Evolutionary conservation across 805 yeast species (phyloP), one percentile per base, ranked within the genome.

Genomic region (Clavispora fructus): DNA sequence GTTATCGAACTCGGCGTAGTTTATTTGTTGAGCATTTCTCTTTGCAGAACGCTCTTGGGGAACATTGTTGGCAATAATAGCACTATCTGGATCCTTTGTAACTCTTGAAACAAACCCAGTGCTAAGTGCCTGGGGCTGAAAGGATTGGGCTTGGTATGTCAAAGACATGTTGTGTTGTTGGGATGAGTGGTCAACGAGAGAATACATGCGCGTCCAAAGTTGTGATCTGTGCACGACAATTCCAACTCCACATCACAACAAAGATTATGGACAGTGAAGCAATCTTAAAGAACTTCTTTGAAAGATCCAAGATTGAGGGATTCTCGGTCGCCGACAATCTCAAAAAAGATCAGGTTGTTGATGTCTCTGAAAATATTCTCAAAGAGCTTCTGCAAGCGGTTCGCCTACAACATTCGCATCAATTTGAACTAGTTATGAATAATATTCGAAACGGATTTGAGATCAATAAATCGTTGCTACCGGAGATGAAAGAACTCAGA

Each of bases 1-100:
- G 51, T 68, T 67, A 43, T 87, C 96, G 48, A 80, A 75, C 61
- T 89, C 97, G 0, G 96, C 94, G 59, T 90, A 90, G 61, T 86
- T 87, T 43, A 87, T 80, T 41, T 82, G 84, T 33, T 77, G 77
- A 10, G 87, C 82, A 37, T 74, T 68, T 55, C 96, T 73, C 62
- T 88, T 89, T 30, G 89, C 83, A 28, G 84, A 77, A 53, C 97
- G 77, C 3, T 90, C 80, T 2, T 88, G 87, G 23, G 85, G 83
- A 1, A 89, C 85, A 2, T 88, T 78, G 32, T 61, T 68, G 29
- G 85, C 75, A 54, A 83, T 79, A 29, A 91, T 67, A 1, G 95
- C 81, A 30, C 89, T 87, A 47, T 83, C 81, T 30, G 82, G 85
- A 51, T 84, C 82, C 51, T 87, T 79, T 4, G 60, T 51, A 35